These are phyloP conservation scores for Paramecium sexaurelia DNA, from an alignment of 73 alveolate species.

Conservation along the genomic window DNA sequence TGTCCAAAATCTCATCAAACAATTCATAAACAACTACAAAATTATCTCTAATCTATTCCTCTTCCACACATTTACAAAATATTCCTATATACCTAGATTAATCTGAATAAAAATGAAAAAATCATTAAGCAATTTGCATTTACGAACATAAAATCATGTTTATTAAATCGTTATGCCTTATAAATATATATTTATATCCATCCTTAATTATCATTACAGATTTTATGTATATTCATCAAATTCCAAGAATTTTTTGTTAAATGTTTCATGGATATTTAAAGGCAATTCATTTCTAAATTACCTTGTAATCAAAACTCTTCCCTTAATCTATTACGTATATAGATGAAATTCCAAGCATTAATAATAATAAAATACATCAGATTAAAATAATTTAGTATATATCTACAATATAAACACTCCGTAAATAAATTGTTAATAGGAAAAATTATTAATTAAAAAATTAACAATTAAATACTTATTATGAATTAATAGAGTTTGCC, in stretches of 20 bases:
- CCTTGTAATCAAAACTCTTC: conserved; percentile 84
- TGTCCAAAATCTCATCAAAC: conserved; percentile 98
- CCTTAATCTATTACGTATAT: conserved; percentile 88
- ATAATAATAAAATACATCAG: conserved; percentile 29
- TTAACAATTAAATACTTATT: background rate
- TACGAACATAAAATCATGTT: conserved; percentile 90
- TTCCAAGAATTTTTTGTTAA: conserved; percentile 85
- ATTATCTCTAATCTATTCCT: conserved; percentile 97
- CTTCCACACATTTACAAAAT: conserved; percentile 97
- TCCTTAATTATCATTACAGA: conserved; percentile 94
- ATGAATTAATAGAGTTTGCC: background rate
- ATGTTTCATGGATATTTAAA: conserved; percentile 76
- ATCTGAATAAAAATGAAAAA: conserved; percentile 91
- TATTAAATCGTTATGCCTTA: conserved; percentile 88
- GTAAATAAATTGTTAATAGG: background rate
- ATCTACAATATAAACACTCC: background rate
- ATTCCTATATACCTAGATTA: conserved; percentile 92
- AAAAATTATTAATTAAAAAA: background rate
- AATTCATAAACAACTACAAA: conserved; percentile 98
- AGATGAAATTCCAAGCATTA: conserved; percentile 80
- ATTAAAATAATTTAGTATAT: background rate
- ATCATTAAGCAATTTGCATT: conserved; percentile 96
- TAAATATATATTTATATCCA: conserved; percentile 91
- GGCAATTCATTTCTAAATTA: conserved; percentile 88
- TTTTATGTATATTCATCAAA: conserved; percentile 85